phyloP scores from a whole-genome alignment of 148 eudicot genomes.

The Polygonum aviculare region DNA sequence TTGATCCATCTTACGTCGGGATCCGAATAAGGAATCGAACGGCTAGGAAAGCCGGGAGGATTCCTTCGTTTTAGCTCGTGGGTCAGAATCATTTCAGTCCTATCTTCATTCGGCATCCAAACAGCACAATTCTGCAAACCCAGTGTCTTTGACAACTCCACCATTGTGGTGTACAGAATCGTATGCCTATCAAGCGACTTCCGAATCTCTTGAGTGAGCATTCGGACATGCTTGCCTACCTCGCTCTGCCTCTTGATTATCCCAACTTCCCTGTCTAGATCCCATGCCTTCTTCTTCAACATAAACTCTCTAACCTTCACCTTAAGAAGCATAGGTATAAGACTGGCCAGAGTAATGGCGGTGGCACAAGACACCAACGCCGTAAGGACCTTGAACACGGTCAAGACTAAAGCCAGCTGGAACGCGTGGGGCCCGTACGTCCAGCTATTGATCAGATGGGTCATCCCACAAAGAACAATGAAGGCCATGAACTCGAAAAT shows the following conservation, averaged over 20 bases:
- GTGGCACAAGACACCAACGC: constrained; percentile 90
- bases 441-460: constrained; percentile 87
- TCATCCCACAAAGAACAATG: constrained; percentile 93
- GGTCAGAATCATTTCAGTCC: constrained; percentile 56
- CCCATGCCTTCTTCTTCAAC: constrained; percentile 73
- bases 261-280: constrained; percentile 75
- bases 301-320: constrained; percentile 80
- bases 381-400: constrained; percentile 66
- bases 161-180: constrained; percentile 64
- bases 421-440: constrained; percentile 76
- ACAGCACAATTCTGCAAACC: constrained; percentile 75
- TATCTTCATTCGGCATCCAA: constrained; percentile 87
- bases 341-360: constrained; percentile 70
- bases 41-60: constrained; percentile 12
- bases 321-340: constrained; percentile 74
- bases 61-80: constrained; percentile 43
- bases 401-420: constrained; percentile 61
- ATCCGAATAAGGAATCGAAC: constrained; percentile 43
- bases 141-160: constrained; percentile 68
- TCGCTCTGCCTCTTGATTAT: constrained; percentile 66
- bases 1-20: constrained; percentile 51
- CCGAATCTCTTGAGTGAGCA: constrained; percentile 86
- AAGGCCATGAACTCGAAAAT: constrained; percentile 74
- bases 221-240: constrained; percentile 75
- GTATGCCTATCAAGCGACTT: constrained; percentile 83